Evolutionary conservation across 495 filamentous ascomycete species (phyloP).

Genomic region (Penicillium cinerascens): DNA sequence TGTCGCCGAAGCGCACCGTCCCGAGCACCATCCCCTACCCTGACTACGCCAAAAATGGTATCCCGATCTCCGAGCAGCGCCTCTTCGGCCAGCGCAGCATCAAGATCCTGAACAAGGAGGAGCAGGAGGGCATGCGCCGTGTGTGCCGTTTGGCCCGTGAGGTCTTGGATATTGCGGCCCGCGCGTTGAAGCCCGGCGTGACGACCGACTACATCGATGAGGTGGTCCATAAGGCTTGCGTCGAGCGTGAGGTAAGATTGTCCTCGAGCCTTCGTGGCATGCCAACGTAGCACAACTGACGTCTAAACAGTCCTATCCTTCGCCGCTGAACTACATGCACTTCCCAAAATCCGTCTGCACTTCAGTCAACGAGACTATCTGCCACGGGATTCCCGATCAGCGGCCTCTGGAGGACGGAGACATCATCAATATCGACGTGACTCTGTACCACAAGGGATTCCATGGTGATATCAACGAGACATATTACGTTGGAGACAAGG

Average conservation of each 20-base stretch:
- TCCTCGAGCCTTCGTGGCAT: not conserved
- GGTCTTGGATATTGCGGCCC: constrained; percentile 87
- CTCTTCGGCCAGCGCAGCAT: constrained; percentile 71
- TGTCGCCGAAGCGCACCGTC: constrained; percentile 68
- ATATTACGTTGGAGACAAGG: constrained; percentile 81
- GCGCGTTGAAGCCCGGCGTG: constrained; percentile 75
- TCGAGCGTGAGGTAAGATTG: constrained; percentile 74
- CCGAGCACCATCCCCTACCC: constrained; percentile 80
- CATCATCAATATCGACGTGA: constrained; percentile 87
- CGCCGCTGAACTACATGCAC: constrained; percentile 89
- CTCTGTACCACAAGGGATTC: constrained; percentile 81
- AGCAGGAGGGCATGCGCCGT: constrained; percentile 86
- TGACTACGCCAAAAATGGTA: constrained; percentile 80
- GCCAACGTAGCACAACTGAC: constrained; percentile 16
- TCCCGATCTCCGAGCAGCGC: constrained; percentile 75
- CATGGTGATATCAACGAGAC: constrained; percentile 91
- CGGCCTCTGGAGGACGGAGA: constrained; percentile 77
- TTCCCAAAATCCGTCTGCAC: constrained; percentile 99
- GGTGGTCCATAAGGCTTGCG: constrained; percentile 90
- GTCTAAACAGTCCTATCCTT: constrained; percentile 80
- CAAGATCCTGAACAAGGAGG: constrained; percentile 71
- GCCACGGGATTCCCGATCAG: constrained; percentile 86
- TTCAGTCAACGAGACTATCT: constrained; percentile 93
- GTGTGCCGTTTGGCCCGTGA: constrained; percentile 87
- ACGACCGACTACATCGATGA: constrained; percentile 97